Evolutionary conservation across 2,329 filamentous ascomycete genomes (phyloP).

Genomic region (Exophiala spinifera): DNA sequence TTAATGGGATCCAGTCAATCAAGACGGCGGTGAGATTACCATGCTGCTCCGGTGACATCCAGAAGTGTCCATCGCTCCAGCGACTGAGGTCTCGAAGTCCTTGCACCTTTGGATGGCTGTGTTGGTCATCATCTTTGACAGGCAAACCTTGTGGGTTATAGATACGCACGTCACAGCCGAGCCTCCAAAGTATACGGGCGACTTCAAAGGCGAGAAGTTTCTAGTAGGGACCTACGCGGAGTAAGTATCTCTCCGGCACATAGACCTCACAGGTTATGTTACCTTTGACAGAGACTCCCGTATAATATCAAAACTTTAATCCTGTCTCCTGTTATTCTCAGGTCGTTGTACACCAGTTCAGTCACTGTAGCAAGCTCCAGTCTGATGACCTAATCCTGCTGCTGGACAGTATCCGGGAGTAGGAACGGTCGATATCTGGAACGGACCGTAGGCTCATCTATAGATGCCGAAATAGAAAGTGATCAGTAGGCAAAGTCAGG

Average conservation of each 20-base stretch:
- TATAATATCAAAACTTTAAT: conserved; percentile 60
- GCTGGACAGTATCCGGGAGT: conserved; percentile 37
- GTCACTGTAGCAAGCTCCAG: conserved; percentile 56
- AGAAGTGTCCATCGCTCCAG: conserved; percentile 66
- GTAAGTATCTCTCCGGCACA: conserved; percentile 29
- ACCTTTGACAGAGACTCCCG: conserved; percentile 54
- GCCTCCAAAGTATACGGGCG: conserved; percentile 58
- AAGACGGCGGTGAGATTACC: conserved; percentile 54
- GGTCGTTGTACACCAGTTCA: conserved; percentile 50
- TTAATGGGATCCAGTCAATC: conserved; percentile 67
- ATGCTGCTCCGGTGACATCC: conserved; percentile 65
- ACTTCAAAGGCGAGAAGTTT: conserved; percentile 59
- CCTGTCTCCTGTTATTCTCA: conserved; percentile 40
- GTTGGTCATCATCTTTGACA: conserved; percentile 60
- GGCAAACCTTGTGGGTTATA: conserved; percentile 59
- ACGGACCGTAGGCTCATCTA: conserved; percentile 50
- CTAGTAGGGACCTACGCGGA: conserved; percentile 57
- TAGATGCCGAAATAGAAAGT: conserved; percentile 43
- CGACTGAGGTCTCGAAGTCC: conserved; percentile 59
- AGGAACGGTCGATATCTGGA: conserved; percentile 58
- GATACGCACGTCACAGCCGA: conserved; percentile 65
- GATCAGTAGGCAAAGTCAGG: conserved; percentile 29
- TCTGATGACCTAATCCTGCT: conserved; percentile 54
- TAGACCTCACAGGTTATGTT: background rate
- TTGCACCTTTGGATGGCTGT: conserved; percentile 58